Conservation (phyloP, 331 rosid genomes). For the Erythrophleum ivorense region DNA sequence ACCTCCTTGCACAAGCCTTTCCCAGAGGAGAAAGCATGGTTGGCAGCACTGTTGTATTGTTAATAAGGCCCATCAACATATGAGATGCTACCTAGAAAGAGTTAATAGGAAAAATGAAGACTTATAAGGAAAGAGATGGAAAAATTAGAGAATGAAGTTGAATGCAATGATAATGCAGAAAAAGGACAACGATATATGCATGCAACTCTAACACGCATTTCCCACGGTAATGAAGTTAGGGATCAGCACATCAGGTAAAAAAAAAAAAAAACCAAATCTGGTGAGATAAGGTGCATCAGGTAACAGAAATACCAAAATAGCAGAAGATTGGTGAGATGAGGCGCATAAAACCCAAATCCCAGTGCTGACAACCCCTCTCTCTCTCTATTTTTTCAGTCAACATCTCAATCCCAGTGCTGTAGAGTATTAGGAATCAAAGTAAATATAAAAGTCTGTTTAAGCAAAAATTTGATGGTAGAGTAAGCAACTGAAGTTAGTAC, state of each 20-base stretch:
- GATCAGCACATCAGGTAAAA: too few relatives aligned
- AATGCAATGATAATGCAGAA: slow-evolving; percentile 4
- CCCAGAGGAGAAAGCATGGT: slow-evolving; percentile 97
- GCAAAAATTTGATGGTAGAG: not conserved
- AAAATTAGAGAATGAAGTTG: not conserved
- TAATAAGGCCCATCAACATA: slow-evolving; percentile 76
- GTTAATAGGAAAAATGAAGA: not conserved
- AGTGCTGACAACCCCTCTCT: too few relatives aligned
- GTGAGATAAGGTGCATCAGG: too few relatives aligned
- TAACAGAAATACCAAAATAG: too few relatives aligned
- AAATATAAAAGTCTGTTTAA: slow-evolving; percentile 28
- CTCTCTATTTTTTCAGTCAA: slow-evolving; percentile 58
- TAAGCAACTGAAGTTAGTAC: slow-evolving; percentile 14
- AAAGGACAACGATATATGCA: not conserved
- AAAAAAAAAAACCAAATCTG: too few relatives aligned
- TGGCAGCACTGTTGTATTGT: slow-evolving; percentile 68
- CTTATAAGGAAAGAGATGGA: not conserved
- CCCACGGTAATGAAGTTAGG: too few relatives aligned
- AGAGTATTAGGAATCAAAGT: slow-evolving; percentile 12
- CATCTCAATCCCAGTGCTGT: slow-evolving; percentile 66
- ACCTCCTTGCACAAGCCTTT: slow-evolving; percentile 94
- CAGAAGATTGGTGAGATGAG: too few relatives aligned
- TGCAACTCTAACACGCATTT: too few relatives aligned
- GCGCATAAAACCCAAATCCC: too few relatives aligned
- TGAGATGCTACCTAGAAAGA: slow-evolving; percentile 73